Percentiles rank a stretch among this genome's conserved stretches.
phyloP scores from a whole-genome alignment of 371 early-diverging fungal species.

The Rhizopus arrhizus region DNA sequence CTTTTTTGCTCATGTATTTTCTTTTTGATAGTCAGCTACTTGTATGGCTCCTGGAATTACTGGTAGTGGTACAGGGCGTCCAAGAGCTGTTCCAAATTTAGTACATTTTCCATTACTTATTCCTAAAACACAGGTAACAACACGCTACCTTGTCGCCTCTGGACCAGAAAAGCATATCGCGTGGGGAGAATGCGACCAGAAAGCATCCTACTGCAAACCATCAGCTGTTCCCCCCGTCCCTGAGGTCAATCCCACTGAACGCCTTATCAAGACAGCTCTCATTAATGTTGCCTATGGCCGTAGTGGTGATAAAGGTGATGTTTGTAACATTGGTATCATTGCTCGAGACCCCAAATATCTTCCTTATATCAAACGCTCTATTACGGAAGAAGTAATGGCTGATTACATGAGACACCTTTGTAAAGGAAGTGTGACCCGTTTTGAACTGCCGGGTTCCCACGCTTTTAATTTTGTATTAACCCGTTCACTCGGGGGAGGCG shows the following conservation, averaged over 20 bases:
- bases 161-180: conserved; percentile 20
- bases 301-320: conserved; percentile 80
- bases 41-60: conserved; percentile 79
- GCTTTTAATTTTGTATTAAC: conserved; percentile 78
- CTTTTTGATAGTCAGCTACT: conserved; percentile 58
- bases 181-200: conserved; percentile 44
- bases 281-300: conserved; percentile 70
- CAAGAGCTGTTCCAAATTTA: conserved; percentile 66
- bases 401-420: conserved; percentile 69
- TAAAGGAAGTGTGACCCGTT: conserved; percentile 65
- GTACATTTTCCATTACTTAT: conserved; percentile 70
- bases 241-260: conserved; percentile 26
- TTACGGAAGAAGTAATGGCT: conserved; percentile 51
- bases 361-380: conserved; percentile 50
- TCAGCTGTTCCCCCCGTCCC: conserved; percentile 31
- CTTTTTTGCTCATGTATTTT: background rate
- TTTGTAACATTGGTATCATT: conserved; percentile 72
- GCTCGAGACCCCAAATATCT: conserved; percentile 63
- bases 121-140: conserved; percentile 55
- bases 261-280: conserved; percentile 51
- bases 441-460: conserved; percentile 64
- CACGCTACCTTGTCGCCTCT: conserved; percentile 48
- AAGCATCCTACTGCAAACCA: conserved; percentile 22
- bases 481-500: conserved; percentile 71
- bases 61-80: conserved; percentile 65